Evolutionary conservation across 2,329 filamentous ascomycete species (phyloP).

Genomic region (Mycosphaerelloides madeirae): DNA sequence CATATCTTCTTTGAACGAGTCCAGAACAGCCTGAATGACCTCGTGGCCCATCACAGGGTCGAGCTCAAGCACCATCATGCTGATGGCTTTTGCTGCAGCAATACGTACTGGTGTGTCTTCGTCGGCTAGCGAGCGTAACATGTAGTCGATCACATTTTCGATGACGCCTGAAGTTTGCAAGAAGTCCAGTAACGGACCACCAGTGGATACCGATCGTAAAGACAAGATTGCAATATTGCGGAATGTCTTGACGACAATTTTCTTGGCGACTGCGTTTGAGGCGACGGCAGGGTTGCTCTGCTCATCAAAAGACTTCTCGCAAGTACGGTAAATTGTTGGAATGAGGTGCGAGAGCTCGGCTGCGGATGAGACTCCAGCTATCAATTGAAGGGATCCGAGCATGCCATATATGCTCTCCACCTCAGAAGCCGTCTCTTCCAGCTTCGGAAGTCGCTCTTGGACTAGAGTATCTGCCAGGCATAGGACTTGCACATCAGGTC

Average conservation of each 20-base stretch:
- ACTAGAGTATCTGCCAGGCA: constrained; percentile 65
- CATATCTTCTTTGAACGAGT: constrained; percentile 60
- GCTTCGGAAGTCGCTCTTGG: constrained; percentile 62
- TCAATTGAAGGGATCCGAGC: constrained; percentile 73
- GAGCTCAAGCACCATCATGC: constrained; percentile 76
- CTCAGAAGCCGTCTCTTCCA: constrained; percentile 34
- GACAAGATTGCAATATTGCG: constrained; percentile 67
- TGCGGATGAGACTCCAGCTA: constrained; percentile 68
- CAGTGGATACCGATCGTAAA: constrained; percentile 40
- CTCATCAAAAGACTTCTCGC: constrained; percentile 55
- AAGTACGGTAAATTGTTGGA: constrained; percentile 59
- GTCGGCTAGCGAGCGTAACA: constrained; percentile 74
- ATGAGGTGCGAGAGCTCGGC: constrained; percentile 67
- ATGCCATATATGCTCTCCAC: constrained; percentile 59
- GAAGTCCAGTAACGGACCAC: constrained; percentile 25
- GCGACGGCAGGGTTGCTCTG: constrained; percentile 54
- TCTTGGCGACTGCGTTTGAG: constrained; percentile 73
- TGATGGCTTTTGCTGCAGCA: constrained; percentile 87
- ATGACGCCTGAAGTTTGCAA: constrained; percentile 43
- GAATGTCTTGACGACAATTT: constrained; percentile 78
- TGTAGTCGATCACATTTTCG: constrained; percentile 75
- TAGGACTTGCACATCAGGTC: constrained; percentile 80
- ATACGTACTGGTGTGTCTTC: constrained; percentile 87
- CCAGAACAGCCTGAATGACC: constrained; percentile 80
- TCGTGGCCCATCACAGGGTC: constrained; percentile 76